Percentiles rank a stretch among this genome's conserved stretches.
phyloP scores from a whole-genome alignment of 345 rosid genomes.

The Laguncularia racemosa region DNA sequence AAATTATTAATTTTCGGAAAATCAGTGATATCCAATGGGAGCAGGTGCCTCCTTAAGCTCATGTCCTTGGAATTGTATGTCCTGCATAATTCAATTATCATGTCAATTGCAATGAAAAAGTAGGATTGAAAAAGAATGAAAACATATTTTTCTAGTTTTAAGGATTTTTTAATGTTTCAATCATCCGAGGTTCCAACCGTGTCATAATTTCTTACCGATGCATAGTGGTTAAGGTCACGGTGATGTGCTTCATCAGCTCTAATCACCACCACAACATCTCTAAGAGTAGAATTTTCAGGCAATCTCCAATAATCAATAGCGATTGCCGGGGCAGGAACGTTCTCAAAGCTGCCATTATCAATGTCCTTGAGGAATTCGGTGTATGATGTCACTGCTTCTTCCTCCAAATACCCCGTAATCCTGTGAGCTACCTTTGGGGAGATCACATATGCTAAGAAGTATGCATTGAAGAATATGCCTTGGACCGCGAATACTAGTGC shows the following conservation, averaged over 20 bases:
- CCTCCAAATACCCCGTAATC: constrained; percentile 52
- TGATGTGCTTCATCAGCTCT: constrained; percentile 67
- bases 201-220: constrained; percentile 30
- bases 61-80: constrained; percentile 27
- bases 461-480: constrained; percentile 52
- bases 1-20: not conserved
- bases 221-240: constrained; percentile 57
- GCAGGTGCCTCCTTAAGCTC: constrained; percentile 53
- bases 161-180: no score
- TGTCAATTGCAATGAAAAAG: no score
- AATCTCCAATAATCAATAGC: constrained; percentile 63
- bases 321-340: constrained; percentile 49
- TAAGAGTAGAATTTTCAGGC: constrained; percentile 43
- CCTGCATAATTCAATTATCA: constrained; percentile 22
- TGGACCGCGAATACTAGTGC: constrained; percentile 51
- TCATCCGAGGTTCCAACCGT: not conserved
- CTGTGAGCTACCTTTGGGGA: constrained; percentile 63
- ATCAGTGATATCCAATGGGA: constrained; percentile 41
- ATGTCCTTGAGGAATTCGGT: constrained; percentile 50
- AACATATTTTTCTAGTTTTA: no score
- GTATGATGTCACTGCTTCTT: constrained; percentile 54
- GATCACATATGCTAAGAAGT: constrained; percentile 35
- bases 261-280: constrained; percentile 52
- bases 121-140: no score
- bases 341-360: constrained; percentile 43